Conservation (phyloP, 768 basidiomycete species). For the Boletus subcaerulescens region DNA sequence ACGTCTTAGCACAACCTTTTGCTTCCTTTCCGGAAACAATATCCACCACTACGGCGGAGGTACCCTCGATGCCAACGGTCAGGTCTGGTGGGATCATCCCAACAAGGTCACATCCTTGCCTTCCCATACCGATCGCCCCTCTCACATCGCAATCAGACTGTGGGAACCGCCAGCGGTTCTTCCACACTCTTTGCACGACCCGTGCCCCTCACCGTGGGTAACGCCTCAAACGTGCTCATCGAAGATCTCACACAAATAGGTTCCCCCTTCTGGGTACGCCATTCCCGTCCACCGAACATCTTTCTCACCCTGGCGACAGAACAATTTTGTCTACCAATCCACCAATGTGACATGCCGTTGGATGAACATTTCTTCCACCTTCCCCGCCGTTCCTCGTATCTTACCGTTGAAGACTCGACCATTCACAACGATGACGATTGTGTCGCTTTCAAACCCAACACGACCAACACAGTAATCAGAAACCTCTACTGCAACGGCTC, state of each 20-base stretch:
- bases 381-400: constrained; percentile 33
- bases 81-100: constrained; percentile 38
- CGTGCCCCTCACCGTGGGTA: constrained; percentile 42
- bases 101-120: constrained; percentile 21
- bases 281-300: neutral
- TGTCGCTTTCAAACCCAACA: constrained; percentile 28
- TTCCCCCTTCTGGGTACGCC: constrained; percentile 42
- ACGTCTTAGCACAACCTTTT: constrained; percentile 35
- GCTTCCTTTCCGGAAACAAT: constrained; percentile 38
- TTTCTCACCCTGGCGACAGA: constrained; percentile 11
- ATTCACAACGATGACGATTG: constrained; percentile 45
- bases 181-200: constrained; percentile 43
- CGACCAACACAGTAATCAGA: constrained; percentile 39
- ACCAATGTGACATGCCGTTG: constrained; percentile 40
- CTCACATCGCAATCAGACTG: constrained; percentile 21
- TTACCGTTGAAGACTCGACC: constrained; percentile 35
- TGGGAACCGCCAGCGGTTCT: constrained; percentile 42
- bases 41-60: constrained; percentile 43
- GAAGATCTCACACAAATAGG: constrained; percentile 38
- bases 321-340: constrained; percentile 43
- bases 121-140: neutral
- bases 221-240: constrained; percentile 40
- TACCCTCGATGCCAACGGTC: constrained; percentile 43
- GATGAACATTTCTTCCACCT: constrained; percentile 36
- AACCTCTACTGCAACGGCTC: constrained; percentile 42